phyloP scores from a whole-genome alignment of 345 rosid genomes.

The Euphorbia lathyris region DNA sequence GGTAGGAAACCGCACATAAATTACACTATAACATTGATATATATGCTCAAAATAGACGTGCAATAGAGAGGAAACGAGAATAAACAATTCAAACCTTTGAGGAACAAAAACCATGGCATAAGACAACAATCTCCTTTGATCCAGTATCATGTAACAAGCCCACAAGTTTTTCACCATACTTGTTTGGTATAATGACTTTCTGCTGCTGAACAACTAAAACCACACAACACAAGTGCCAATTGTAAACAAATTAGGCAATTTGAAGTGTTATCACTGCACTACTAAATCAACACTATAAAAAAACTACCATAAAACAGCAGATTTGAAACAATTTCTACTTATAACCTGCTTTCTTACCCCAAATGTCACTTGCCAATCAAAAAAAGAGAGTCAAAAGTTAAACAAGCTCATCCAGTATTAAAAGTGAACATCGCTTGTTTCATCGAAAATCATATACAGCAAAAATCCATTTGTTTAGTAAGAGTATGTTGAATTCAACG shows the following conservation, averaged over 20 bases:
- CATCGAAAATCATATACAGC: no score
- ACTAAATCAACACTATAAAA: neutral
- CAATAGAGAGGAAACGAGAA: neutral
- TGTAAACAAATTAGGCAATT: neutral
- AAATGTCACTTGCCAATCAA: neutral
- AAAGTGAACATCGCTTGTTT: no score
- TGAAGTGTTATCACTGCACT: neutral
- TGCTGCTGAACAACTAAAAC: slow-evolving; percentile 18
- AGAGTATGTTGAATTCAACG: neutral
- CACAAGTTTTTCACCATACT: slow-evolving; percentile 27
- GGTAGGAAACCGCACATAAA: slow-evolving; percentile 3
- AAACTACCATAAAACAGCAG: neutral
- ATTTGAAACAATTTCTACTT: neutral
- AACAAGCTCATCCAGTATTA: neutral
- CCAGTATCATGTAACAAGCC: slow-evolving; percentile 30
- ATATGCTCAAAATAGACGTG: neutral
- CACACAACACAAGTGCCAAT: neutral
- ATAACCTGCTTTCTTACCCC: no score
- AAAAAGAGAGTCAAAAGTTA: neutral
- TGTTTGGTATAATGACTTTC: slow-evolving; percentile 18
- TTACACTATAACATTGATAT: neutral
- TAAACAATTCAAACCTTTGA: slow-evolving; percentile 14
- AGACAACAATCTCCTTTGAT: slow-evolving; percentile 24
- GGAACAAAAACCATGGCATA: slow-evolving; percentile 30
- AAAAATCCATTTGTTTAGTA: no score